These are phyloP conservation scores for Cytospora paraplurivora DNA, from an alignment of 2,329 filamentous ascomycete species.

Conservation along the genomic window DNA sequence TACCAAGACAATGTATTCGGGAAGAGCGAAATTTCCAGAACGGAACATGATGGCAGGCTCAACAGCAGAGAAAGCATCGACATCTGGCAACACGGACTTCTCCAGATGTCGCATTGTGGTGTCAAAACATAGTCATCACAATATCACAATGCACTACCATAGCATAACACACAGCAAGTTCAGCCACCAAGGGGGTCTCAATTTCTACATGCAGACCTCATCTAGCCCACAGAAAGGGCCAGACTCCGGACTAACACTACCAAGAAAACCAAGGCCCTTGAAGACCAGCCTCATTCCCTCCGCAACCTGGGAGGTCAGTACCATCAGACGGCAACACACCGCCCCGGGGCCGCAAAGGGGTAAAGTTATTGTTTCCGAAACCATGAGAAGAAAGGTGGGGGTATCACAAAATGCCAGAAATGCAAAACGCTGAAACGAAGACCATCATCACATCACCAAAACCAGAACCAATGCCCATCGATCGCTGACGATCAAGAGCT, in stretches of 20 bases:
- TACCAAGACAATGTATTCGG: too few species aligned
- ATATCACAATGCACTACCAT: too few species aligned
- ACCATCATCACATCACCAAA: slow-evolving; percentile 5
- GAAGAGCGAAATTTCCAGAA: too few species aligned
- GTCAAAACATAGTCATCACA: too few species aligned
- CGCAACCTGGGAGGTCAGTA: slow-evolving; percentile 8
- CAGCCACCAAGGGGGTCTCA: background rate
- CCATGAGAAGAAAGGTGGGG: slow-evolving; percentile 13
- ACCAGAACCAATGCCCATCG: background rate
- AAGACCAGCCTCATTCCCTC: slow-evolving; percentile 16
- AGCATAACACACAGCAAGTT: background rate
- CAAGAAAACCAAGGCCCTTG: background rate
- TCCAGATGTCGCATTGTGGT: too few species aligned
- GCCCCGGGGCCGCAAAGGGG: background rate
- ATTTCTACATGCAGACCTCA: background rate
- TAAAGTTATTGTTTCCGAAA: slow-evolving; percentile 29
- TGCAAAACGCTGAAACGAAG: slow-evolving; percentile 15
- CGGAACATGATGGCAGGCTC: too few species aligned
- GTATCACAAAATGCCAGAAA: slow-evolving; percentile 25
- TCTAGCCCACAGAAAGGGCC: background rate
- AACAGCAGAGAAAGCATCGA: too few species aligned
- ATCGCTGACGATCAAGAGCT: background rate
- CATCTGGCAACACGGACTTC: too few species aligned
- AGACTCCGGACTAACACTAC: slow-evolving; percentile 1
- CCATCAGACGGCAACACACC: slow-evolving; percentile 2